phyloP scores from a whole-genome alignment of 169 alveolate species.

The Besnoitia besnoiti region DNA sequence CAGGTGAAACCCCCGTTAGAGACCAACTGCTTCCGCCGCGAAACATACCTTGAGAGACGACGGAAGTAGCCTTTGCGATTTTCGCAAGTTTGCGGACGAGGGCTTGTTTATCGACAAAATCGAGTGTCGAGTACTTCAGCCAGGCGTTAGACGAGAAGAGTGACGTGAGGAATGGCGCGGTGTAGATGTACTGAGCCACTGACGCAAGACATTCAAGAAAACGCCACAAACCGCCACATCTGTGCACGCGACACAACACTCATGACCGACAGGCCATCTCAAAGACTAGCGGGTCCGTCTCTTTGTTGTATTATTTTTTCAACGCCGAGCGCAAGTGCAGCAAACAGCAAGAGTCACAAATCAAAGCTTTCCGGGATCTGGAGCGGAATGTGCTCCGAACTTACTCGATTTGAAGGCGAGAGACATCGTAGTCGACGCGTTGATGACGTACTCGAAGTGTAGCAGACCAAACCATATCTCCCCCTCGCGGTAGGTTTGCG shows the following conservation, averaged over 20 bases:
- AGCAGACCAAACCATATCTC: constrained; percentile 32
- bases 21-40: too few relatives aligned
- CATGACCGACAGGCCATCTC: too few relatives aligned
- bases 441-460: constrained; percentile 20
- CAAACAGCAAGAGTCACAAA: too few relatives aligned
- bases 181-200: constrained; percentile 52
- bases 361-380: too few relatives aligned
- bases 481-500: constrained; percentile 28
- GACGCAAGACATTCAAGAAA: neutral
- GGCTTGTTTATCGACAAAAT: neutral
- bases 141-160: constrained; percentile 29
- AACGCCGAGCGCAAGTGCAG: too few relatives aligned
- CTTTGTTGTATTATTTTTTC: too few relatives aligned
- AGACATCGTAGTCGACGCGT: constrained; percentile 26
- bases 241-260: too few relatives aligned
- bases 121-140: constrained; percentile 37
- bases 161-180: constrained; percentile 35
- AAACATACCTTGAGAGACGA: neutral
- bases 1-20: too few relatives aligned
- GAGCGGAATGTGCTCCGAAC: too few relatives aligned
- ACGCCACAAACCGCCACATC: too few relatives aligned
- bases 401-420: constrained; percentile 41
- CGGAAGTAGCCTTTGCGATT: neutral
- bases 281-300: too few relatives aligned
- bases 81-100: neutral